A percentile compares a stretch with the other conserved stretches of the same genome.
Conservation (phyloP, 371 early-diverging fungal species). For the Fennellomyces sp. region DNA sequence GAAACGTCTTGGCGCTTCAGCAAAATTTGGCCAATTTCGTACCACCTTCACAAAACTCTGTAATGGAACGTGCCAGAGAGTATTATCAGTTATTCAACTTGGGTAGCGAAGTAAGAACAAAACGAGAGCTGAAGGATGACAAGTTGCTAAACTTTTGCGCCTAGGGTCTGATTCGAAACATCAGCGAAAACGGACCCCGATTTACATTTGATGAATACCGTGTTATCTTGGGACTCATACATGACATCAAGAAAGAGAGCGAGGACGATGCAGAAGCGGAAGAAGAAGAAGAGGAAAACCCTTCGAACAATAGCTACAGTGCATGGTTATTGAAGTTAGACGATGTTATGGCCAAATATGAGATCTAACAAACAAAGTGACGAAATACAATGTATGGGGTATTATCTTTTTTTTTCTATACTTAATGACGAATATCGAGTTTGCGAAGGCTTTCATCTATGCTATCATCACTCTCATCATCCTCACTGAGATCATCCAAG, state of each 20-base stretch:
- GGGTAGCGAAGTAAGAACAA: slow-evolving; percentile 62
- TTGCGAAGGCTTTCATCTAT: background rate
- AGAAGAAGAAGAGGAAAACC: slow-evolving; percentile 12
- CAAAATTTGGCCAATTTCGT: slow-evolving; percentile 87
- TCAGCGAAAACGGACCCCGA: slow-evolving; percentile 46
- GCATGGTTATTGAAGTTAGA: slow-evolving; percentile 51
- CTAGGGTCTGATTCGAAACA: slow-evolving; percentile 38
- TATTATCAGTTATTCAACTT: slow-evolving; percentile 77
- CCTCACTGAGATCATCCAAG: slow-evolving; percentile 22
- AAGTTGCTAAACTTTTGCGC: background rate
- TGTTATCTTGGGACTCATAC: slow-evolving; percentile 43
- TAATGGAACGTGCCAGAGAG: slow-evolving; percentile 67
- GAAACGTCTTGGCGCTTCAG: slow-evolving; percentile 84
- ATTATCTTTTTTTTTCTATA: background rate
- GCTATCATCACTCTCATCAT: slow-evolving; percentile 3
- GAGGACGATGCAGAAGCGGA: slow-evolving; percentile 14
- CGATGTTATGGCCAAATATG: slow-evolving; percentile 49
- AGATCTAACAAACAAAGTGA: slow-evolving; percentile 20
- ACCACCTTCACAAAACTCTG: slow-evolving; percentile 63
- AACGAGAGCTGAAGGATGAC: background rate
- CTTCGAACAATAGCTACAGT: slow-evolving; percentile 30
- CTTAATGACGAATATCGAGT: background rate
- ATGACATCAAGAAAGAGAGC: slow-evolving; percentile 34
- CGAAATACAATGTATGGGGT: background rate
- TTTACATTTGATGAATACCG: slow-evolving; percentile 56